phyloP scores from a whole-genome alignment of 176 grass and related monocot genomes.

The Eragrostis nindensis region DNA sequence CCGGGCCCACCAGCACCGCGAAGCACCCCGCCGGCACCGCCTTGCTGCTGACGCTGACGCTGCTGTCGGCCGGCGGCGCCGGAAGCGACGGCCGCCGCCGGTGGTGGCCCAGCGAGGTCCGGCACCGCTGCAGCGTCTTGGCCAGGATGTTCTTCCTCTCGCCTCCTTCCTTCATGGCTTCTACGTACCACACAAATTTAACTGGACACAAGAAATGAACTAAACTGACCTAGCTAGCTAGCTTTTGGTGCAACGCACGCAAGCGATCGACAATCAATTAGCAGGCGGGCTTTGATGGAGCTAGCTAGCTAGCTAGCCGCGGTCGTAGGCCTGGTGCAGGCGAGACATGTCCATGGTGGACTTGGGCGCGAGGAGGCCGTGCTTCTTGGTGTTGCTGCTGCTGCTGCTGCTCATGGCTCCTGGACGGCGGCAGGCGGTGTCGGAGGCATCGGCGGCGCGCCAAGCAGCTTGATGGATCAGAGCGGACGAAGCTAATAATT shows the following conservation, averaged over 20 bases:
- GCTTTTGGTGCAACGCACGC: too few relatives aligned
- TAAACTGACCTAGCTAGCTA: too few relatives aligned
- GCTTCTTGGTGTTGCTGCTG: conserved; percentile 24
- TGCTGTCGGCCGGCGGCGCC: too few relatives aligned
- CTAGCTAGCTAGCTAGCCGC: conserved; percentile 33
- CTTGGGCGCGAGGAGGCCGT: conserved; percentile 35
- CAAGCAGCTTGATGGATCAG: accelerated
- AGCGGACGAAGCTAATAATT: background rate
- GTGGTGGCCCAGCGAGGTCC: conserved; percentile 35
- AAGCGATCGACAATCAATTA: too few relatives aligned
- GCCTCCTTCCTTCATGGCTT: conserved; percentile 41
- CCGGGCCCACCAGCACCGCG: conserved; percentile 75
- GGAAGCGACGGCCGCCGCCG: conserved; percentile 9
- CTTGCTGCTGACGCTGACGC: too few relatives aligned
- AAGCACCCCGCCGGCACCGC: conserved; percentile 64
- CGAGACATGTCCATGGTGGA: conserved; percentile 47
- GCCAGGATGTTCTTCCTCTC: conserved; percentile 51
- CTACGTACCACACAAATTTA: background rate
- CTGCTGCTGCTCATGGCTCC: conserved; percentile 36
- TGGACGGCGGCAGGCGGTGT: conserved; percentile 27
- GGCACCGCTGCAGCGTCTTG: conserved; percentile 44
- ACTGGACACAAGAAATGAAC: background rate
- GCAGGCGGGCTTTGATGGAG: background rate
- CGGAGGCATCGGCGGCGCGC: conserved; percentile 3
- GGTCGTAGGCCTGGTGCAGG: conserved; percentile 53